Evolutionary conservation across 345 rosid genomes (phyloP), one percentile per base, ranked within the genome.

Genomic region (Acer saccharum): DNA sequence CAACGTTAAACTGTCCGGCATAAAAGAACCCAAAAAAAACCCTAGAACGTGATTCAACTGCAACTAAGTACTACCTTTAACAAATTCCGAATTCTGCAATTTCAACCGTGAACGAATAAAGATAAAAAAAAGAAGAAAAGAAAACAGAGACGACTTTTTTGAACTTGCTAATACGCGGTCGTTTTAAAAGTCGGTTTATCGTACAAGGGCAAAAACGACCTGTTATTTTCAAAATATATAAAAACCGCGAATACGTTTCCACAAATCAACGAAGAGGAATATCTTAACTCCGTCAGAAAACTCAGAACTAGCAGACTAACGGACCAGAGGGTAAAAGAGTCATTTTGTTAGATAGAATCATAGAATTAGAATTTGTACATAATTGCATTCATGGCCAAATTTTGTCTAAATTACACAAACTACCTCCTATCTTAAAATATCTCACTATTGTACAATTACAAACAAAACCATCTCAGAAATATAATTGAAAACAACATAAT

Each of bases 1-100:
- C 77, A 35, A 54, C 64, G 66, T 72, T 11, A 86, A 79, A 68
- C 84, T 83, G 66, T 20, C 21, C 3, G 54, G 23, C 54, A 9
- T 23, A 27, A 16, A 12, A 7, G 39, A 35, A 35, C 39, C 39
- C 7, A 54, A 29, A n/a, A 48, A 14, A 63, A 62, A 62, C 69
- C 60, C 60, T 44, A 46, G 61, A 48, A 25, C 18, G 6, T 73
- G 39, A 58, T 35, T 35, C 39, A 35, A 35, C 39, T 35, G 4
- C 39, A 35, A 35, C 39, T 4, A 35, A 35, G 39, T 32, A 32
- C 5, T 3, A 32, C 35, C 39, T 60, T 73, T 27, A 4, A 29
- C 50, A 73, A 58, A 60, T 14, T 35, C 9, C 54, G 5, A 35
- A 35, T 35, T 35, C 39, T 4, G 18, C 55, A 50, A 17, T 50